Conservation (phyloP, 306 rosid species). For the Hippophae gyantsensis region DNA sequence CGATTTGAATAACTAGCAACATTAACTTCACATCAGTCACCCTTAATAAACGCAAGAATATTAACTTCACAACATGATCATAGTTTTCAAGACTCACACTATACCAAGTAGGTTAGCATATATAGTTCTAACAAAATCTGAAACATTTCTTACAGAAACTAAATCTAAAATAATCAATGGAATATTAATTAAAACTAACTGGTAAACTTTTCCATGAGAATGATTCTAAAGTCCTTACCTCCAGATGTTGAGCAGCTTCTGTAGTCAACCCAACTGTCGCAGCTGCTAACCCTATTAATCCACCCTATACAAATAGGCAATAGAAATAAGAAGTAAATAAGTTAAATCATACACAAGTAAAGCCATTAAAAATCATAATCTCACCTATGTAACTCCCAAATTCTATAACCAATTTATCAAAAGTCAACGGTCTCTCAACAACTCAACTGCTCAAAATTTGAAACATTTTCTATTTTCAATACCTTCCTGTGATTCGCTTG, state of each 20-base stretch:
- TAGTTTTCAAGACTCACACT: no score
- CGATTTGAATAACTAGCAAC: no score
- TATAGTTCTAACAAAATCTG: no score
- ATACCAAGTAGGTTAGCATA: no score
- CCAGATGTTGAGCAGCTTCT: slow-evolving; percentile 95
- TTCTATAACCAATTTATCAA: slow-evolving; percentile 1
- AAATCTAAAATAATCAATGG: no score
- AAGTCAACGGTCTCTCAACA: background rate
- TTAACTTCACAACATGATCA: no score
- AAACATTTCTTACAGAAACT: no score
- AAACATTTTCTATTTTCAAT: slow-evolving; percentile 11
- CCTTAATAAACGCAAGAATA: no score
- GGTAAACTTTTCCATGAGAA: no score
- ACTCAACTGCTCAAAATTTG: background rate
- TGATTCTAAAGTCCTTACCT: slow-evolving; percentile 39
- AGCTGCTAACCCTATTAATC: slow-evolving; percentile 97
- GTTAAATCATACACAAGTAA: slow-evolving; percentile 5
- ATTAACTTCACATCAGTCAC: no score
- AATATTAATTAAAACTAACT: no score
- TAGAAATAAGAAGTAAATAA: background rate
- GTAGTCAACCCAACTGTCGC: slow-evolving; percentile 89
- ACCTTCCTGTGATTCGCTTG: slow-evolving; percentile 97
- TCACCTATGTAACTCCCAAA: no score
- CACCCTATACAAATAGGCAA: slow-evolving; percentile 49
- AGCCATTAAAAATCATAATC: slow-evolving; percentile 4